phyloP scores from a whole-genome alignment of 2,329 filamentous ascomycete species.

The Colletotrichum trifolii region DNA sequence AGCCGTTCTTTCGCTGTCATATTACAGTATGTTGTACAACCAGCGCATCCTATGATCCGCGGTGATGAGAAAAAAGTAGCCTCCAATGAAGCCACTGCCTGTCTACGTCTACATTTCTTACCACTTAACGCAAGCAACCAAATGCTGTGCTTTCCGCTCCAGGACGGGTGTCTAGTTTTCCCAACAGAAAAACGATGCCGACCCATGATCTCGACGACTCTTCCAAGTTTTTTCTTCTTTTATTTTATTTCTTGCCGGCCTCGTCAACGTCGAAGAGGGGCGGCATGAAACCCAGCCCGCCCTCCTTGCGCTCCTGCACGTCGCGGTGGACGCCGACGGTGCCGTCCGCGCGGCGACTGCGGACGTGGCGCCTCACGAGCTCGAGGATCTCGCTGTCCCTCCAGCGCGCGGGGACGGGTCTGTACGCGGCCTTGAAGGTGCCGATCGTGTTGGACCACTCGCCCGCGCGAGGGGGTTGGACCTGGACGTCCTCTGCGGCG shows the following conservation, averaged over 20 bases:
- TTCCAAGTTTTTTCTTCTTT: no score
- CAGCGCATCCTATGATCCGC: background rate
- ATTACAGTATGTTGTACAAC: slow-evolving; percentile 4
- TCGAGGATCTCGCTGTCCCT: slow-evolving; percentile 81
- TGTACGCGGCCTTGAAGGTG: slow-evolving; percentile 92
- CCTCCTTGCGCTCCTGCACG: slow-evolving; percentile 45
- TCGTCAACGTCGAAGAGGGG: slow-evolving; percentile 46
- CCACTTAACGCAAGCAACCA: background rate
- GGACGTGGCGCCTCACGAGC: slow-evolving; percentile 84
- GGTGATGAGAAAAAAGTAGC: background rate
- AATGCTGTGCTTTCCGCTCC: background rate
- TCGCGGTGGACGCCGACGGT: slow-evolving; percentile 43
- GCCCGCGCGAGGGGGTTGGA: slow-evolving; percentile 59
- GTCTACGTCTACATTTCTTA: no score
- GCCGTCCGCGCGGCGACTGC: slow-evolving; percentile 61
- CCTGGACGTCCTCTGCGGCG: slow-evolving; percentile 42
- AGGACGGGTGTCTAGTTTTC: background rate
- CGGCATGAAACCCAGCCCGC: slow-evolving; percentile 69
- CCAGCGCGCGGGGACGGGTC: slow-evolving; percentile 90
- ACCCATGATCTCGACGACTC: no score
- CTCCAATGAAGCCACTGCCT: background rate
- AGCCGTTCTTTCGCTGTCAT: slow-evolving; percentile 3
- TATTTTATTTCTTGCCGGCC: slow-evolving; percentile 21
- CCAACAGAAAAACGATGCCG: no score
- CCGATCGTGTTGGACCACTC: slow-evolving; percentile 98